phyloP scores from a whole-genome alignment of 805 yeast genomes.

The Kluyveromyces siamensis region DNA sequence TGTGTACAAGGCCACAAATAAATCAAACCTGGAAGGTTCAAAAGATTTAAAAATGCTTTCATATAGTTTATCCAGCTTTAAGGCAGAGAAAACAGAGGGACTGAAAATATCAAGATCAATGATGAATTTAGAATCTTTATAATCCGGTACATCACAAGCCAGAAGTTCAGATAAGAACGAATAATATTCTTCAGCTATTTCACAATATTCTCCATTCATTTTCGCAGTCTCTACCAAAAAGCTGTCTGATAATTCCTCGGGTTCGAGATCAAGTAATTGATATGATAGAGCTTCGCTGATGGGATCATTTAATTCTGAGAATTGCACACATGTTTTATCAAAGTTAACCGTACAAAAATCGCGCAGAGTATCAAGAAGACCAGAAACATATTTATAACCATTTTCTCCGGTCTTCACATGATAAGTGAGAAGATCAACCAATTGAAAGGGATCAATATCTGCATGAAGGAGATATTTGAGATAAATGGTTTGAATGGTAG shows the following conservation, averaged over 20 bases:
- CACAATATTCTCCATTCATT: conserved; percentile 9
- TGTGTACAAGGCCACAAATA: conserved; percentile 21
- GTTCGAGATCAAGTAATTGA: conserved; percentile 15
- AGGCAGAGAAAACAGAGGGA: conserved; percentile 19
- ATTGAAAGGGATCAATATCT: conserved; percentile 14
- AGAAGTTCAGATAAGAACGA: conserved; percentile 21
- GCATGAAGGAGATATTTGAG: conserved; percentile 37
- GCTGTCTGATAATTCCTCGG: conserved; percentile 6
- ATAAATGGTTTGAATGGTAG: conserved; percentile 41
- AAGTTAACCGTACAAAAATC: conserved; percentile 34
- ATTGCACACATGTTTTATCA: conserved; percentile 9
- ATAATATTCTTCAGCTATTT: conserved; percentile 11
- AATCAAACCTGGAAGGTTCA: conserved; percentile 19
- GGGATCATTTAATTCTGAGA: conserved; percentile 2
- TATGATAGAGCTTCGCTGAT: conserved; percentile 18
- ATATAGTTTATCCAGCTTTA: conserved; percentile 12
- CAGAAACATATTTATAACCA: conserved; percentile 27
- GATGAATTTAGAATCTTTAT: conserved; percentile 17
- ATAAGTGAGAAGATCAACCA: conserved; percentile 31
- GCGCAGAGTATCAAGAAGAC: conserved; percentile 26
- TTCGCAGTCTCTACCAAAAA: conserved; percentile 24
- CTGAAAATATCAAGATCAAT: conserved; percentile 18
- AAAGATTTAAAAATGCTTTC: conserved; percentile 10
- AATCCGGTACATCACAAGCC: conserved; percentile 10
- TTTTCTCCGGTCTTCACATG: conserved; percentile 27